Evolutionary conservation across 1,284 basidiomycete genomes (phyloP).

Genomic region (Porodaedalea pini): DNA sequence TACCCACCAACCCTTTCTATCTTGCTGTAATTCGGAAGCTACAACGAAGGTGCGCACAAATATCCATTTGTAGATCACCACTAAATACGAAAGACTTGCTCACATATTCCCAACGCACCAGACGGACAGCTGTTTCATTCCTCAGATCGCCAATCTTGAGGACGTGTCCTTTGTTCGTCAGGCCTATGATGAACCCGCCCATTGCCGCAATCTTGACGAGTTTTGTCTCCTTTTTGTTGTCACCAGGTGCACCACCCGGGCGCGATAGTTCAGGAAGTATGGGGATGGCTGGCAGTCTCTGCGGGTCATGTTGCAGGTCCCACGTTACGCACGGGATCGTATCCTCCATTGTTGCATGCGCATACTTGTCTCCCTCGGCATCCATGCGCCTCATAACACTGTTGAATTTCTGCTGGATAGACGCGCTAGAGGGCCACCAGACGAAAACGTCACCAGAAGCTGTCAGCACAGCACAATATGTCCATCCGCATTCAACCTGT

Average conservation of each 20-base stretch:
- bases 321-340: slow-evolving; percentile 59
- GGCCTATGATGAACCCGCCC: slow-evolving; percentile 62
- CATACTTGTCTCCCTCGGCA: slow-evolving; percentile 34
- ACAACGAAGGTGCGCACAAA: slow-evolving; percentile 27
- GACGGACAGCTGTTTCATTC: slow-evolving; percentile 27
- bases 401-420: slow-evolving; percentile 36
- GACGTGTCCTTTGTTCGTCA: slow-evolving; percentile 78
- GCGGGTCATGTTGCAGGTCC: slow-evolving; percentile 51
- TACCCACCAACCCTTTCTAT: slow-evolving; percentile 45
- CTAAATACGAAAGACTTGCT: slow-evolving; percentile 29
- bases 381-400: slow-evolving; percentile 47
- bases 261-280: slow-evolving; percentile 46
- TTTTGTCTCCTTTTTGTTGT: slow-evolving; percentile 36
- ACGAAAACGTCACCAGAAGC: slow-evolving; percentile 66
- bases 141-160: slow-evolving; percentile 50
- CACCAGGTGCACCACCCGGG: slow-evolving; percentile 21
- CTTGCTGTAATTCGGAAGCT: slow-evolving; percentile 70
- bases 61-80: slow-evolving; percentile 2
- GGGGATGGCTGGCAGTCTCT: slow-evolving; percentile 37
- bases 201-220: slow-evolving; percentile 79
- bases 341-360: slow-evolving; percentile 34
- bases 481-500: slow-evolving; percentile 80
- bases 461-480: slow-evolving; percentile 66
- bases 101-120: slow-evolving; percentile 72
- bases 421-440: slow-evolving; percentile 66